Conservation (phyloP, 176 grass and related monocot genomes). For the Oryza meyeriana region DNA sequence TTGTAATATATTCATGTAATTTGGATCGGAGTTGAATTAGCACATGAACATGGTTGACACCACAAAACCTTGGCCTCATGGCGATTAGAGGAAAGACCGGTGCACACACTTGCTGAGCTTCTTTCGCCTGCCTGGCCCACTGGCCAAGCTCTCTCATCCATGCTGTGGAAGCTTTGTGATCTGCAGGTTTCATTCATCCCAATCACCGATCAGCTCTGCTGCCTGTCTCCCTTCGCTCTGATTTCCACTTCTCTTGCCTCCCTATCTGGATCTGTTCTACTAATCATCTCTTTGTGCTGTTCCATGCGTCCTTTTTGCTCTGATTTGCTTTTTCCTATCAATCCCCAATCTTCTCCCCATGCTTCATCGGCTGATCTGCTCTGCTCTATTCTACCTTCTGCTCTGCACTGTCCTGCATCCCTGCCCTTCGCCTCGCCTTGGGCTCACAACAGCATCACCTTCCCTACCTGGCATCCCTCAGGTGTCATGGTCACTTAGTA, state of each 20-base stretch:
- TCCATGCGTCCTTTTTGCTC: not conserved
- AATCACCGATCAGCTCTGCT: not conserved
- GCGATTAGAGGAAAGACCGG: not conserved
- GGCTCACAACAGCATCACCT: not conserved
- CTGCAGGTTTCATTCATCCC: not conserved
- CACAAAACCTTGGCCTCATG: not conserved
- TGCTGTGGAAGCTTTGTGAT: not conserved
- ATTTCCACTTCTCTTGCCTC: not conserved
- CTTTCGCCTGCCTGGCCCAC: not conserved
- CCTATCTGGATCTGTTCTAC: not conserved
- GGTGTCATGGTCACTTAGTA: not conserved
- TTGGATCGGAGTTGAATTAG: not conserved
- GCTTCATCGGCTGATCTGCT: not conserved
- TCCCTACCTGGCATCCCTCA: not conserved
- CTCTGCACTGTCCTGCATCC: not conserved
- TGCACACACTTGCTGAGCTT: not conserved
- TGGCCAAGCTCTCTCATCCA: not conserved
- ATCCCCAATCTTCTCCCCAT: not conserved
- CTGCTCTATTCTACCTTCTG: not conserved
- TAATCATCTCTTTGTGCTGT: not conserved
- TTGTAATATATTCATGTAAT: not conserved
- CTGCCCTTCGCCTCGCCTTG: not conserved
- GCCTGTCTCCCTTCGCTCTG: not conserved
- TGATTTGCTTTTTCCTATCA: not conserved
- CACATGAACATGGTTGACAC: not conserved